Evolutionary conservation across 305 asterid species (phyloP).

Genomic region (Solanum chacoense): DNA sequence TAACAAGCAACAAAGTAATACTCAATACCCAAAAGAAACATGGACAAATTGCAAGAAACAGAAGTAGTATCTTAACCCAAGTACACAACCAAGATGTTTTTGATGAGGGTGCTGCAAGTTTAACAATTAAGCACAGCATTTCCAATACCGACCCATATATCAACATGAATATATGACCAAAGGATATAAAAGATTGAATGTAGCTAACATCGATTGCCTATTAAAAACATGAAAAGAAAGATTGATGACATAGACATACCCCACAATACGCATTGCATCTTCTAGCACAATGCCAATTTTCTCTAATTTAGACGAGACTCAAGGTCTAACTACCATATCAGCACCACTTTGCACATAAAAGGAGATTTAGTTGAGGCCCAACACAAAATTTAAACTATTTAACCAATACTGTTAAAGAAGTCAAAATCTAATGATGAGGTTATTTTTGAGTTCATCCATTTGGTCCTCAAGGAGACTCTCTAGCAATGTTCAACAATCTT

Average conservation of each 20-base stretch:
- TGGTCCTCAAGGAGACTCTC: not conserved
- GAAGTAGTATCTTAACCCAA: not conserved
- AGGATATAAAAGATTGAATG: not conserved
- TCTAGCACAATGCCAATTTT: not conserved
- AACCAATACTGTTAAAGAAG: not conserved
- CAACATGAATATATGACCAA: not conserved
- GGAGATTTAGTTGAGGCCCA: not conserved
- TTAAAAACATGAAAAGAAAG: not conserved
- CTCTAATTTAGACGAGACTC: not conserved
- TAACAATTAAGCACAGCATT: not conserved
- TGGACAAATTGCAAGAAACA: not conserved
- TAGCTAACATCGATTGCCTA: not conserved
- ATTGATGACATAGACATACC: not conserved
- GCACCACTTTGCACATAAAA: not conserved
- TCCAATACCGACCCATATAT: not conserved
- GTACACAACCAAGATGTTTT: not conserved
- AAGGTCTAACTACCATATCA: not conserved
- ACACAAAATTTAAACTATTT: not conserved
- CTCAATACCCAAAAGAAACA: not conserved
- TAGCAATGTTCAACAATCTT: not conserved
- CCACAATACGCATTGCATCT: not conserved
- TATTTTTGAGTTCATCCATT: not conserved
- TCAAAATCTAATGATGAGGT: not conserved
- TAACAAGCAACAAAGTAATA: not conserved
- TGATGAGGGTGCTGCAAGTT: not conserved